A percentile compares a stretch with the other conserved stretches of the same genome.
phyloP scores from a whole-genome alignment of 495 filamentous ascomycete genomes.

The Talaromyces liani region DNA sequence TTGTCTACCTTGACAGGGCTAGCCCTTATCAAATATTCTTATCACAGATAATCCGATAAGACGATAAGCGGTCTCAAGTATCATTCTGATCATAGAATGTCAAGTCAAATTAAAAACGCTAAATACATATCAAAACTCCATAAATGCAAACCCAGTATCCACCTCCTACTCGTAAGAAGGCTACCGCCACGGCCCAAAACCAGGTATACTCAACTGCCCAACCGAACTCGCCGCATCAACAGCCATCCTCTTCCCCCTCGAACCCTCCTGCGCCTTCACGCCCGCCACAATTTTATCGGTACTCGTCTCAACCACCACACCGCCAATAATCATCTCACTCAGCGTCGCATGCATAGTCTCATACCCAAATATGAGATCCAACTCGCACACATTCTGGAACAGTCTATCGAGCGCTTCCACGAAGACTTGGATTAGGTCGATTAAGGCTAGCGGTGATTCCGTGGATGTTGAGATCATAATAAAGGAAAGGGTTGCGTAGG shows the following conservation, averaged over 20 bases:
- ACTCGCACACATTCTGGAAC: conserved; percentile 97
- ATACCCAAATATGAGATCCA: conserved; percentile 98
- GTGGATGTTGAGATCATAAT: conserved; percentile 97
- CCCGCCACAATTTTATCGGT: conserved; percentile 80
- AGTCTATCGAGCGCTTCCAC: conserved; percentile 90
- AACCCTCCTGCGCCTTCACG: conserved; percentile 74
- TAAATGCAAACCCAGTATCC: not conserved
- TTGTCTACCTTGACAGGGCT: not conserved
- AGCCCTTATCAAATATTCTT: not conserved
- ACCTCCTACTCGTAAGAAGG: not conserved
- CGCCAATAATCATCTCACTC: conserved; percentile 92
- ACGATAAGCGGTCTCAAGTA: too few species aligned
- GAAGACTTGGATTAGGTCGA: conserved; percentile 96
- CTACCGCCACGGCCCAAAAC: conserved; percentile 38
- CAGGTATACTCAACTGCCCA: conserved; percentile 30
- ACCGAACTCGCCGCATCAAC: conserved; percentile 37
- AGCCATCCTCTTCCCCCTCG: conserved; percentile 59
- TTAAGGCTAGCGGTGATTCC: conserved; percentile 88
- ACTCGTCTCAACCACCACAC: conserved; percentile 90
- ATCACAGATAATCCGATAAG: not conserved
- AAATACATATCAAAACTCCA: not conserved
- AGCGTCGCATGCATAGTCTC: conserved; percentile 90
- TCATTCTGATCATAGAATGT: too few species aligned
- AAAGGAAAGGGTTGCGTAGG: conserved; percentile 97
- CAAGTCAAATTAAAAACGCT: not conserved